Evolutionary conservation across 345 rosid genomes (phyloP).

Genomic region (Eucalyptus leucophloia): DNA sequence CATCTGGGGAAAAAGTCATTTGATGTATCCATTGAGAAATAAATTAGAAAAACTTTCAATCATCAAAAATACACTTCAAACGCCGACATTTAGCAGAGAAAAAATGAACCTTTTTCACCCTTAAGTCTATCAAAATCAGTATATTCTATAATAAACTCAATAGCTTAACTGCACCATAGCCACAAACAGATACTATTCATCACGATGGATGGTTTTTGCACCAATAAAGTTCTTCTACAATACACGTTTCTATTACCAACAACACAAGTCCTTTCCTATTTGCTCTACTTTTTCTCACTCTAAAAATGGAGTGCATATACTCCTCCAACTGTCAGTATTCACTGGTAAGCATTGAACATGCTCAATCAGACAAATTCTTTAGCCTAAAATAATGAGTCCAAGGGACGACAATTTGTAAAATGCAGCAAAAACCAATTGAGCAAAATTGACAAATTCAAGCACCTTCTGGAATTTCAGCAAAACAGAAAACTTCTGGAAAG

Average conservation of each 20-base stretch:
- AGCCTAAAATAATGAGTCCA: background rate
- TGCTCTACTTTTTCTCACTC: background rate
- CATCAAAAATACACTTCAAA: background rate
- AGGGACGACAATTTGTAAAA: background rate
- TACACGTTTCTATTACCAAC: background rate
- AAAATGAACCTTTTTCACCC: background rate
- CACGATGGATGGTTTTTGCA: background rate
- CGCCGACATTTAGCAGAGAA: background rate
- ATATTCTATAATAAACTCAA: background rate
- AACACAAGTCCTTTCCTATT: background rate
- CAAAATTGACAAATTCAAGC: background rate
- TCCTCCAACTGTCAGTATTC: background rate
- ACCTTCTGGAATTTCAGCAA: background rate
- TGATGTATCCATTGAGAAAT: background rate
- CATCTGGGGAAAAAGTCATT: slow-evolving; percentile 43
- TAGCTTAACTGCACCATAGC: background rate
- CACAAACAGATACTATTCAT: background rate
- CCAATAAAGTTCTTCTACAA: background rate
- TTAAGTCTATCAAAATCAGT: background rate
- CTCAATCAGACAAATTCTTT: background rate
- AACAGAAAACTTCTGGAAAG: background rate
- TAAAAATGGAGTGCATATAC: background rate
- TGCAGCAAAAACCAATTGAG: background rate
- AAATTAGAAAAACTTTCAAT: background rate
- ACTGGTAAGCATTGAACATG: background rate